Percentiles rank a stretch among this genome's conserved stretches.
Evolutionary conservation across 1,284 basidiomycete species (phyloP).

Genomic region (Trametes hirsuta): DNA sequence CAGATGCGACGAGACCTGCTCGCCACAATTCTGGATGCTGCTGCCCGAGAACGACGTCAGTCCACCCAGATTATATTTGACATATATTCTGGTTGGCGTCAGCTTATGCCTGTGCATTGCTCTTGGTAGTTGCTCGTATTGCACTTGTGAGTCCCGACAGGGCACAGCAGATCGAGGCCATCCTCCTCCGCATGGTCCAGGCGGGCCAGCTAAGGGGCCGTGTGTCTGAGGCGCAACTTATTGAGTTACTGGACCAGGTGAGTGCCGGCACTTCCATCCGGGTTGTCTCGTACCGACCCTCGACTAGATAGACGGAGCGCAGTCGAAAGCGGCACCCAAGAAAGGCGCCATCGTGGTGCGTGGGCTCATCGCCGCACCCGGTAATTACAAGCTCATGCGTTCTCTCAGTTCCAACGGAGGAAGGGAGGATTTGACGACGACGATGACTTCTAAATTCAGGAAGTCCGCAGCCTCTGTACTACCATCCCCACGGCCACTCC

Average conservation of each 20-base stretch:
- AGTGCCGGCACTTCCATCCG: slow-evolving; percentile 15
- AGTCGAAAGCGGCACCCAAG: slow-evolving; percentile 54
- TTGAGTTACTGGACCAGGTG: slow-evolving; percentile 92
- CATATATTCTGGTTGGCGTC: neutral
- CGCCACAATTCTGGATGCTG: slow-evolving; percentile 85
- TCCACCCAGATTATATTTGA: slow-evolving; percentile 20
- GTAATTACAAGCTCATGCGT: neutral
- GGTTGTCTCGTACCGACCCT: neutral
- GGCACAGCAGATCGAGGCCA: slow-evolving; percentile 84
- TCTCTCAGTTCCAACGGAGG: slow-evolving; percentile 69
- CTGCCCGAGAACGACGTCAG: slow-evolving; percentile 91
- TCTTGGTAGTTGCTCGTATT: slow-evolving; percentile 79
- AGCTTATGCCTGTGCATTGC: neutral
- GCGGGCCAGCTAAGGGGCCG: slow-evolving; percentile 87
- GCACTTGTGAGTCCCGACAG: slow-evolving; percentile 90
- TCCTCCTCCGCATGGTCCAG: slow-evolving; percentile 91
- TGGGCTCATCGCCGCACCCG: slow-evolving; percentile 16
- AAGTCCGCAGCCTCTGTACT: slow-evolving; percentile 1
- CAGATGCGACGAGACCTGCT: slow-evolving; percentile 82
- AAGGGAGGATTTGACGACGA: slow-evolving; percentile 71
- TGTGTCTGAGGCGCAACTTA: slow-evolving; percentile 88
- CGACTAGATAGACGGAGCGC: slow-evolving; percentile 66
- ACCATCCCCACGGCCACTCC: slow-evolving; percentile 1
- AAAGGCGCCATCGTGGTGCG: slow-evolving; percentile 74
- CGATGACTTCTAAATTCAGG: slow-evolving; percentile 54